Evolutionary conservation across 306 rosid genomes (phyloP), one percentile per base, ranked within the genome.

Genomic region (Castanospermum australe): DNA sequence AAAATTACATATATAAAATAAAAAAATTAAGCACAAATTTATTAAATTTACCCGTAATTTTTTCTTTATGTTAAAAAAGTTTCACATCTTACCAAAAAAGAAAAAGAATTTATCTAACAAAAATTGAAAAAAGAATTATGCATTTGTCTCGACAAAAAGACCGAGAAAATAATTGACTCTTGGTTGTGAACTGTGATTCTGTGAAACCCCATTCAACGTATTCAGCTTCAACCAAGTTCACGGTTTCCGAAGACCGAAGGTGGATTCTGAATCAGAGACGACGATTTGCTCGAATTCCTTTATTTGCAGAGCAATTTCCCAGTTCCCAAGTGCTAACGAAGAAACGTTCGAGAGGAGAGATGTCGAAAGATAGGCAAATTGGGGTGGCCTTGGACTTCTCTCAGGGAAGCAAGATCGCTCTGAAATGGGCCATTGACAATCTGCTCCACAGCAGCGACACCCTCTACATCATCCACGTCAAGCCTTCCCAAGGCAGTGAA

Each of bases 321-420:
- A 38, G 9, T 38, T 38, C 42, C 1, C 7, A 8, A 38, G 7
- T 38, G 2, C 2, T 50, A 13, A 12, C 8, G 18, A 6, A 4
- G 18, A 4, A 50, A 13, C 4, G 2, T 2, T 13, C 2, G 15
- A 63, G 61, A 50, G 52, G 28, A 59, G 61, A 63, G 24, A 88
- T 88, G 88, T 20, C 71, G 30, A 79, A 51, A 10, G 83, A 72
- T 15, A 76, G 87, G 80, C 71, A 55, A 0, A 81, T 88, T 1
- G 92, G 92, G 18, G 83, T 81, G 47, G 92, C 90, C 4, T 14
- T 88, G 84, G 92, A 88, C 15, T 86, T 86, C 73, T 88, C 92
- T 0, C 65, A 86, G 9, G 92, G 92, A 79, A 86, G 92, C 85
- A 88, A 88, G 30, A 13, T 73, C 30, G 89, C 91, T 73, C 88